These are phyloP conservation scores for Euphorbia lathyris DNA, from an alignment of 345 rosid species.

Conservation along the genomic window DNA sequence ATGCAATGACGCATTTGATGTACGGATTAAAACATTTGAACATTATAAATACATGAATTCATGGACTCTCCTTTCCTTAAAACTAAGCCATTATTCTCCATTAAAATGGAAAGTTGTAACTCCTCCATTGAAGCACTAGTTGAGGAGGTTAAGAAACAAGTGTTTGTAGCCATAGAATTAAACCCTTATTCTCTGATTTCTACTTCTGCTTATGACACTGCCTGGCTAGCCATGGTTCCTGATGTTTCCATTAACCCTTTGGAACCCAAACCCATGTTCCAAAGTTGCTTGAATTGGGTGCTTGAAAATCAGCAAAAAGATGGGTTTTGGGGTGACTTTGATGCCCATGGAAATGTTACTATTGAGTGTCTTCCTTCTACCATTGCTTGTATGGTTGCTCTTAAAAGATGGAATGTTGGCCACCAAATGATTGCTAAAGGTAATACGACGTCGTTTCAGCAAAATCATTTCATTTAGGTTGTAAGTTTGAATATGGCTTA, in stretches of 20 bases:
- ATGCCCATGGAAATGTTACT: constrained; percentile 24
- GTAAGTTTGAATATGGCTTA: too few relatives aligned
- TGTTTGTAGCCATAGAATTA: constrained; percentile 5
- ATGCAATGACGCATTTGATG: too few relatives aligned
- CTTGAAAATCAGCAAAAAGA: constrained; percentile 41
- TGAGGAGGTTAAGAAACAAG: constrained; percentile 31
- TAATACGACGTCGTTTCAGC: background rate
- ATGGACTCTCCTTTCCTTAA: too few relatives aligned
- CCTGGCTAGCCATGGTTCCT: constrained; percentile 61
- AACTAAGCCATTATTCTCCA: too few relatives aligned
- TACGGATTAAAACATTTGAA: too few relatives aligned
- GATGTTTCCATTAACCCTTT: constrained; percentile 13
- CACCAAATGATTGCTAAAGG: constrained; percentile 32
- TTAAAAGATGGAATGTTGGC: constrained; percentile 45
- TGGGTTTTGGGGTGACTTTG: constrained; percentile 54
- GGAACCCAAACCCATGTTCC: constrained; percentile 48
- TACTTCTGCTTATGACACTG: constrained; percentile 55
- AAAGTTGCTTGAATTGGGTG: constrained; percentile 55
- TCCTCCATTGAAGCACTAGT: constrained; percentile 23
- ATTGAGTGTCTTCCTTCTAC: constrained; percentile 46
- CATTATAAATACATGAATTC: too few relatives aligned
- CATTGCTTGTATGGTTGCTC: constrained; percentile 50
- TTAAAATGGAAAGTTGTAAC: constrained; percentile 15
- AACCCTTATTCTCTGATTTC: constrained; percentile 36
- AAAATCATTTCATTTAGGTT: background rate